Percentiles rank a stretch among this genome's conserved stretches.
Evolutionary conservation across 805 yeast species (phyloP).

Genomic region (Yamadazyma scolyti): DNA sequence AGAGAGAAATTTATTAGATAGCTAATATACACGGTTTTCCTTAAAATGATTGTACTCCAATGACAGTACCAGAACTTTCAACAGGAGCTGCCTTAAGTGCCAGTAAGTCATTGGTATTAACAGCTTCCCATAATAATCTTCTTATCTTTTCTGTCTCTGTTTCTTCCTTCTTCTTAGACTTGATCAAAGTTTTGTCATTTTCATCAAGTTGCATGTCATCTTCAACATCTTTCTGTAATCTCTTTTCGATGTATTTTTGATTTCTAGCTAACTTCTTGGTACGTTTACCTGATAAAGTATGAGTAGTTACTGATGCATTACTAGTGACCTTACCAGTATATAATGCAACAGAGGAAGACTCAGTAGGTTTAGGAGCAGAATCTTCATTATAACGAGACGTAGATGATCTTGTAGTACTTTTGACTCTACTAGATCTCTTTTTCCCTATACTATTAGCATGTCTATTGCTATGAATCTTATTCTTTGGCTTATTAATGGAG

Average conservation of each 20-base stretch:
- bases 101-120: constrained; percentile 52
- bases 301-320: constrained; percentile 43
- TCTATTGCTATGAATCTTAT: constrained; percentile 46
- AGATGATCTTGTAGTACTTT: constrained; percentile 44
- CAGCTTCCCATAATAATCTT: constrained; percentile 68
- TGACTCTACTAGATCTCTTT: constrained; percentile 53
- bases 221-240: constrained; percentile 52
- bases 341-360: constrained; percentile 42
- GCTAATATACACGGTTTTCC: constrained; percentile 5
- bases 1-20: constrained; percentile 37
- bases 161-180: constrained; percentile 14
- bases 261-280: constrained; percentile 78
- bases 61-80: constrained; percentile 74
- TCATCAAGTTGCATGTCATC: constrained; percentile 49
- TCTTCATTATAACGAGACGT: constrained; percentile 34
- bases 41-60: constrained; percentile 68
- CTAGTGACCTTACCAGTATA: constrained; percentile 32
- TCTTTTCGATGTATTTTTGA: constrained; percentile 61
- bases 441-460: constrained; percentile 49
- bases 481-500: constrained; percentile 77
- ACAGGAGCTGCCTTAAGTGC: constrained; percentile 37
- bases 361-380: constrained; percentile 39
- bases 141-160: constrained; percentile 44
- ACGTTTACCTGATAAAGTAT: constrained; percentile 72
- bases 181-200: constrained; percentile 10